Evolutionary conservation across 768 basidiomycete genomes (phyloP), one percentile per base, ranked within the genome.

Genomic region (Roridomyces roridus): DNA sequence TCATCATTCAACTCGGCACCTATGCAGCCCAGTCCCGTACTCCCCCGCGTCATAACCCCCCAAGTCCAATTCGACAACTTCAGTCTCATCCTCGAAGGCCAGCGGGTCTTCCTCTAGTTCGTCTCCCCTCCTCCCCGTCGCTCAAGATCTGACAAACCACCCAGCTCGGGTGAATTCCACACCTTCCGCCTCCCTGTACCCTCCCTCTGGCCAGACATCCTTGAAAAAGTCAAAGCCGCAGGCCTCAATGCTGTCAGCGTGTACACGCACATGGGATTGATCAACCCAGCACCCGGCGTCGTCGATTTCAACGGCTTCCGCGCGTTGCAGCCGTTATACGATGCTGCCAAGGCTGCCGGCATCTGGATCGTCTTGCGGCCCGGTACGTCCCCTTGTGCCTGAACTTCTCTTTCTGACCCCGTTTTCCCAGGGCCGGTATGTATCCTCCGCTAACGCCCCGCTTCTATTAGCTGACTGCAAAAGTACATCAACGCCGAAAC

Each of bases 101-200:
- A 91, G 63, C 78, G 91, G 15, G 68, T 90, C 18, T 90, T 92
- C 62, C 69, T 92, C 4, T 81, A 90, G 89, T 89, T 72, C 50
- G 85, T 78, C 17, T 34, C 7, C 18, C n/a, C 18, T 48, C n/a
- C 9, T 14, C 17, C 5, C 31, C 29, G 14, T 15, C 10, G 18
- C 34, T 18, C 49, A 47, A 9, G 34, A 34, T n/a, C n/a, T n/a
- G 20, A n/a, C 2, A 18, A 8, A 26, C 10, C 10, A 14, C 46
- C 8, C 55, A 92, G 91, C 64, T 91, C 89, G 0, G 92, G 92
- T 54, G 92, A 93, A 69, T 91, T 92, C 69, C 92, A 93, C 65
- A 84, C 90, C 0, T 94, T 90, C 74, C 84, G 91, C 21, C 73
- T 94, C 8, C 92, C 91, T 10, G 87, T 92, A 0, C 90, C 88